Conservation (phyloP, 2,329 filamentous ascomycete species). For the Scedosporium apiospermum region DNA sequence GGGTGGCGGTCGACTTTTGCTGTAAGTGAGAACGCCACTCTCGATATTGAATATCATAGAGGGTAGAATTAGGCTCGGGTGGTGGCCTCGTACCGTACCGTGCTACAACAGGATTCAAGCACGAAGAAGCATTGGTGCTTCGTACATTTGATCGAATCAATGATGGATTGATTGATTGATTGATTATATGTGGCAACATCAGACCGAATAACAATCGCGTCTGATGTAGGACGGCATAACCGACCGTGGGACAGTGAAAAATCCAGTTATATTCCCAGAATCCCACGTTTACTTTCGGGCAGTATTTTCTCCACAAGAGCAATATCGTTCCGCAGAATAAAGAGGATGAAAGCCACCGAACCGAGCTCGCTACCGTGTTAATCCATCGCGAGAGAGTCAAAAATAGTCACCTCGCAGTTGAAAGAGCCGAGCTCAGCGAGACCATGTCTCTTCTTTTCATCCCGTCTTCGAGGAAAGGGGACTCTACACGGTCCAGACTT, state of each 20-base stretch:
- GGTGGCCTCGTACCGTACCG: not conserved
- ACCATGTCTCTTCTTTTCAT: not conserved
- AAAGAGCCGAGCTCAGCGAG: not conserved
- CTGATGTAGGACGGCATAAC: too few relatives aligned
- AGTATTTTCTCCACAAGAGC: not conserved
- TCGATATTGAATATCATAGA: not conserved
- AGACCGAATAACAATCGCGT: too few relatives aligned
- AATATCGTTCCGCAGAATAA: not conserved
- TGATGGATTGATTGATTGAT: too few relatives aligned
- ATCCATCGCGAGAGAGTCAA: not conserved
- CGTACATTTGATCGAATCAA: too few relatives aligned
- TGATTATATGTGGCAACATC: too few relatives aligned
- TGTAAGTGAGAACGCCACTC: not conserved
- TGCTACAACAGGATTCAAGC: too few relatives aligned
- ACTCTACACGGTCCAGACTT: too few relatives aligned
- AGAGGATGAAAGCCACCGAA: not conserved
- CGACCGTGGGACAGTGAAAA: too few relatives aligned
- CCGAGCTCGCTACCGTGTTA: not conserved
- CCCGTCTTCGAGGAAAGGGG: not conserved
- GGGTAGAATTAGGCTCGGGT: not conserved
- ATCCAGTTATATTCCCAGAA: not conserved
- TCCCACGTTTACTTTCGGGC: not conserved
- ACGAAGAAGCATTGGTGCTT: too few relatives aligned
- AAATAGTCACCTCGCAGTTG: not conserved
- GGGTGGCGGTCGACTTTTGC: not conserved